Conservation (phyloP, 257 asterid species). For the Buddleja alternifolia region DNA sequence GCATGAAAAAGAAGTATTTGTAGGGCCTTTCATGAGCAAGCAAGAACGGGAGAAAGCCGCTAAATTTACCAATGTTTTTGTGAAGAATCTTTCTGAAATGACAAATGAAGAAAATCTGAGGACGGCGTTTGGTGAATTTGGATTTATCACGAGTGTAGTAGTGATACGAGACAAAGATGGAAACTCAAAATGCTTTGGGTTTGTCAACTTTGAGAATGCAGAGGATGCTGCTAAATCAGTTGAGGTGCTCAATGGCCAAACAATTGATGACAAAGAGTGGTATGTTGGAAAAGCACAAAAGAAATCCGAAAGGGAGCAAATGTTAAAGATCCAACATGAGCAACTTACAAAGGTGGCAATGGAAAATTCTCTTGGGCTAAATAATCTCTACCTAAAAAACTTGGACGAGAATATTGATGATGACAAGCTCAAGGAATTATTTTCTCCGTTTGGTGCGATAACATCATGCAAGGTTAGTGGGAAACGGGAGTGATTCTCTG, state of each 20-base stretch:
- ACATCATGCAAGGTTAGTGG: constrained; percentile 89
- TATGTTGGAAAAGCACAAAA: constrained; percentile 95
- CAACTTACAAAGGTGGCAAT: constrained; percentile 78
- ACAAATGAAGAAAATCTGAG: constrained; percentile 72
- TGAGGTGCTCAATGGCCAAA: constrained; percentile 76
- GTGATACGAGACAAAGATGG: constrained; percentile 91
- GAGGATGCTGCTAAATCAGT: constrained; percentile 93
- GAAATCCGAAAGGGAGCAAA: constrained; percentile 83
- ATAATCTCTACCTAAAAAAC: constrained; percentile 75
- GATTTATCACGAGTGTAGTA: constrained; percentile 65
- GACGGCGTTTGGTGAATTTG: constrained; percentile 69
- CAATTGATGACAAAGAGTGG: constrained; percentile 78
- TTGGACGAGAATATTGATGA: constrained; percentile 81
- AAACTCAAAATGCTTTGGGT: constrained; percentile 84
- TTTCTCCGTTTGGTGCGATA: constrained; percentile 73
- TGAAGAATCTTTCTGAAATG: constrained; percentile 79
- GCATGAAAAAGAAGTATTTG: constrained; percentile 87
- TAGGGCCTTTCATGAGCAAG: constrained; percentile 84
- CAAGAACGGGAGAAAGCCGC: constrained; percentile 79
- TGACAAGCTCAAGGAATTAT: constrained; percentile 83
- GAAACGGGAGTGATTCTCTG: too few relatives aligned
- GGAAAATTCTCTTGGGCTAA: constrained; percentile 79
- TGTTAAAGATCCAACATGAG: constrained; percentile 72
- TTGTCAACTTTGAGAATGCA: constrained; percentile 82
- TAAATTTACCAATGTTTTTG: constrained; percentile 78